Percentiles rank a stretch among this genome's conserved stretches.
phyloP scores from a whole-genome alignment of 305 asterid genomes.

The Rubia balearica region DNA sequence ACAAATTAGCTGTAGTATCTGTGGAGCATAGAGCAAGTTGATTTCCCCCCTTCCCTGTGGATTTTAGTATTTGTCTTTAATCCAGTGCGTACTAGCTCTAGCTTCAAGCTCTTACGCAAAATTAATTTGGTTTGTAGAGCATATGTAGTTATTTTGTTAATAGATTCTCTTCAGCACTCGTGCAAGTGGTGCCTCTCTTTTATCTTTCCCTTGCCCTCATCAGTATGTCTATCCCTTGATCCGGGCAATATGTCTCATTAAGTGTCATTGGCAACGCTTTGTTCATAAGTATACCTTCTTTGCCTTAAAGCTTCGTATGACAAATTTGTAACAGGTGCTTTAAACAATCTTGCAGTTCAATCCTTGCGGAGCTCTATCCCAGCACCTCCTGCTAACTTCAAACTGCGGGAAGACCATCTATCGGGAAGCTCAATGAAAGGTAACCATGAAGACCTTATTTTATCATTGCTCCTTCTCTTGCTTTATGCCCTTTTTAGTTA shows the following conservation, averaged over 20 bases:
- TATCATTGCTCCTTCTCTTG: background rate
- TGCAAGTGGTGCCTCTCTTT: background rate
- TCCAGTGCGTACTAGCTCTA: background rate
- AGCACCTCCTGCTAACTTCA: constrained; percentile 64
- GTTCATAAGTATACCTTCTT: background rate
- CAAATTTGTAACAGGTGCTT: background rate
- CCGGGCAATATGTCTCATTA: background rate
- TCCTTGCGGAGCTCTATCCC: constrained; percentile 68
- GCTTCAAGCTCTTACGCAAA: background rate
- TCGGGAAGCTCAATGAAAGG: constrained; percentile 93
- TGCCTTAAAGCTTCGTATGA: background rate
- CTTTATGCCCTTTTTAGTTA: background rate
- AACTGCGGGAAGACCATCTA: constrained; percentile 72
- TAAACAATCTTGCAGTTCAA: constrained; percentile 46
- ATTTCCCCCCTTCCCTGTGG: no score
- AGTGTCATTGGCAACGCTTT: background rate
- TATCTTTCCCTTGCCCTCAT: background rate
- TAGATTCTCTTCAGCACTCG: background rate
- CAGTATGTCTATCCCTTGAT: background rate
- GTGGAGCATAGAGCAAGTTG: background rate
- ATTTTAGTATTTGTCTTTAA: background rate
- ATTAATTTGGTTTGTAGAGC: no score
- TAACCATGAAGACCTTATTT: constrained; percentile 12
- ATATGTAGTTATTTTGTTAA: no score
- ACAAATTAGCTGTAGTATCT: background rate